Conservation (phyloP, 2,329 filamentous ascomycete genomes). For the Escovopsis sp. region DNA sequence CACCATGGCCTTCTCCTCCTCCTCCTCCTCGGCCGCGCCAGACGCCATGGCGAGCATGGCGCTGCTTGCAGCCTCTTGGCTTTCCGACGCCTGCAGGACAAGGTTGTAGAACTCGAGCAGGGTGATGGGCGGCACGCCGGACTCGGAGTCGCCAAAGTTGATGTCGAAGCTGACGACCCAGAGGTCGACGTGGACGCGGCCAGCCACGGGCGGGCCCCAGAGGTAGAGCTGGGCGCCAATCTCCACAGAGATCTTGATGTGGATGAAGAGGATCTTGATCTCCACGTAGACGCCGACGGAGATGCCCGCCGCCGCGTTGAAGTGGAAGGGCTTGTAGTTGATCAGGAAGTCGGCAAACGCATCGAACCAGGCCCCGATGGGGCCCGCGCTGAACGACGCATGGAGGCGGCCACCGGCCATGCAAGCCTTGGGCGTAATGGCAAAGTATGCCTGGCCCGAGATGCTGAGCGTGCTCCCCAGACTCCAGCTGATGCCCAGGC, state of each 20-base stretch:
- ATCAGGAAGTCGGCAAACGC: constrained; percentile 26
- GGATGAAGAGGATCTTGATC: constrained; percentile 15
- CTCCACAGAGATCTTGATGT: constrained; percentile 8
- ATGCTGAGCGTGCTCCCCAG: constrained; percentile 18
- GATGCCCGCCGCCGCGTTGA: constrained; percentile 13
- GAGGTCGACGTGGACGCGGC: constrained; percentile 13
- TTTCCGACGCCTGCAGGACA: background rate
- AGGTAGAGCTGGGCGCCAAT: constrained; percentile 9
- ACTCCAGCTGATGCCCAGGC: constrained; percentile 24
- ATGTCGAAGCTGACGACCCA: constrained; percentile 13
- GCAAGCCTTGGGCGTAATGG: constrained; percentile 27
- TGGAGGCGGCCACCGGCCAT: constrained; percentile 27
- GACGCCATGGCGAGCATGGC: background rate
- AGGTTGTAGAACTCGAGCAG: background rate
- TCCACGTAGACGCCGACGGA: constrained; percentile 13
- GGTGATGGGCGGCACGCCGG: background rate
- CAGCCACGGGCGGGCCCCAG: constrained; percentile 10
- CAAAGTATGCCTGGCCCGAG: constrained; percentile 28
- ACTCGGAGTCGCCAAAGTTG: constrained; percentile 7
- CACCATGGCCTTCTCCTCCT: background rate
- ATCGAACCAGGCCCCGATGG: constrained; percentile 24
- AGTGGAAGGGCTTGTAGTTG: constrained; percentile 25
- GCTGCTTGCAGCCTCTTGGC: background rate
- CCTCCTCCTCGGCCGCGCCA: background rate
- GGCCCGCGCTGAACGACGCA: constrained; percentile 15